These are phyloP conservation scores for Chimonanthus praecox DNA, from an alignment of 164 flowering plant genomes.

Conservation along the genomic window DNA sequence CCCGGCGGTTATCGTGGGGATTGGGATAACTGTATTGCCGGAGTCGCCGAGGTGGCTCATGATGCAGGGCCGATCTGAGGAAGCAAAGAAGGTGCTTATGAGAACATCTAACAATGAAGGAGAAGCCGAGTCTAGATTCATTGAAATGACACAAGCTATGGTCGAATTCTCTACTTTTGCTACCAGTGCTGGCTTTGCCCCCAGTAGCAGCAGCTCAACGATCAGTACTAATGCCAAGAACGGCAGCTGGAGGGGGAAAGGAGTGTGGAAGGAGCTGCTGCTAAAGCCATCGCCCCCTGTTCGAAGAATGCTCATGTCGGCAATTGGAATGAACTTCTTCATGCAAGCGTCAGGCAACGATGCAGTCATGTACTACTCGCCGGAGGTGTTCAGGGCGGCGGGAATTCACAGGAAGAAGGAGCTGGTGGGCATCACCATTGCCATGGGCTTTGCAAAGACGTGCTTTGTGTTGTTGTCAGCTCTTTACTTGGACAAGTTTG, in stretches of 20 bases:
- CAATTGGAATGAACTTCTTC: conserved; percentile 82
- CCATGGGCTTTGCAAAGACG: conserved; percentile 69
- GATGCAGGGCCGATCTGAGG: conserved; percentile 43
- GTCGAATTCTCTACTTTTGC: not conserved
- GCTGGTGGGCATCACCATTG: conserved; percentile 48
- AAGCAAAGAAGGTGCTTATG: conserved; percentile 49
- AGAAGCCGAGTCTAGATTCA: conserved; percentile 53
- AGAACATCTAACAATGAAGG: conserved; percentile 35
- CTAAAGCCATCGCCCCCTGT: conserved; percentile 39
- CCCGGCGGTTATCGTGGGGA: conserved; percentile 46
- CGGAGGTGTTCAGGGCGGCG: conserved; percentile 63
- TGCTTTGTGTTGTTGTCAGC: conserved; percentile 61
- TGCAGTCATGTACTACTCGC: conserved; percentile 76
- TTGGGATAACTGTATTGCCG: conserved; percentile 62
- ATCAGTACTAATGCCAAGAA: conserved; percentile 17
- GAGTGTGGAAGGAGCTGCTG: conserved; percentile 69
- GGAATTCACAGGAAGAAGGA: conserved; percentile 39
- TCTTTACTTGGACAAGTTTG: conserved; percentile 49
- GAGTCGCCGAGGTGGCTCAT: conserved; percentile 92
- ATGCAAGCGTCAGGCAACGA: conserved; percentile 93
- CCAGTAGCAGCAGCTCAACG: too few relatives aligned
- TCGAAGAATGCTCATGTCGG: conserved; percentile 53
- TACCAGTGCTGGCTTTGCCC: not conserved
- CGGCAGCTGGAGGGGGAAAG: conserved; percentile 11
- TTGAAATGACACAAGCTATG: conserved; percentile 39